Evolutionary conservation across 2,329 filamentous ascomycete genomes (phyloP), one percentile per base, ranked within the genome.

Genomic region (Chaetomium sp.): DNA sequence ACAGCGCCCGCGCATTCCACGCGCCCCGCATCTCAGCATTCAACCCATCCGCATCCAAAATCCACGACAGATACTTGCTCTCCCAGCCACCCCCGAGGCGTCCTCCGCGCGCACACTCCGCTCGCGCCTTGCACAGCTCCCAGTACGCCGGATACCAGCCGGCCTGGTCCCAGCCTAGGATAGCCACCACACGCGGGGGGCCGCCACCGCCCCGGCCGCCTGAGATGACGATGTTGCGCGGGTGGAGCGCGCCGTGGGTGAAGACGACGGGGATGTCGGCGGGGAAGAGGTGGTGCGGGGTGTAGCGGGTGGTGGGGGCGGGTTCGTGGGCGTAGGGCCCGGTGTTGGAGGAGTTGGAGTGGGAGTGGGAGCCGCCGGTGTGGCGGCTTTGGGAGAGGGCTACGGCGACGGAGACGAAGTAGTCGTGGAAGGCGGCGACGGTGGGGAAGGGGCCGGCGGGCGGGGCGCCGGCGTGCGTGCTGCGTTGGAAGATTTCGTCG

Each of bases 111-210:
- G 59, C 52, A 32, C 57, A 61, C 42, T 61, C 59, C 45, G 33
- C 33, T 8, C 57, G 46, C 1, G 59, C 61, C 51, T 62, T 62
- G 43, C 59, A 61, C 6, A 60, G 42, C 49, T 62, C 61, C 61
- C 61, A 62, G 42, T 62, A 62, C 7, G 59, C 61, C 14, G 61
- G 61, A 35, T 59, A 60, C 61, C 61, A 62, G 1, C 61, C 61
- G 0, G 61, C 61, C 37, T 62, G 59, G 40, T 61, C 58, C 61
- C 61, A 62, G 4, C 57, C 59, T 5, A 61, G 46, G 5, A 62
- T 56, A 1, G 59, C 19, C 6, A 59, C 49, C 0, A 62, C 36
- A 0, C 38, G 53, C 36, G 61, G 61, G 6, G 19, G 19, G 19
- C 19, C 19, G 19, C 19, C 3, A 27, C 19, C 19, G 19, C 57